A percentile compares a stretch with the other conserved stretches of the same genome.
phyloP scores from a whole-genome alignment of 129 eudicot genomes.

The Tanacetum coccineum region DNA sequence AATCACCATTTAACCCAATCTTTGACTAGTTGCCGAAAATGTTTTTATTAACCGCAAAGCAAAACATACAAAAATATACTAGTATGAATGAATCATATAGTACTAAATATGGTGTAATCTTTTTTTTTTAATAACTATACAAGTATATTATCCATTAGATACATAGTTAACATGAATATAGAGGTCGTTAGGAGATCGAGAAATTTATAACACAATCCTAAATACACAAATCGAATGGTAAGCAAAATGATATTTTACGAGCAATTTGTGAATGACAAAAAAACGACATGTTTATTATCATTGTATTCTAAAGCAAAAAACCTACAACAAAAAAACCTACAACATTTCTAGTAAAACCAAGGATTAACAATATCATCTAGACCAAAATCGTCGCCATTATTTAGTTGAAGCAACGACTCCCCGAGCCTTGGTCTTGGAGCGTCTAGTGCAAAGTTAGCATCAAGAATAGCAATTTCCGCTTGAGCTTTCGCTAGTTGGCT shows the following conservation, averaged over 20 bases:
- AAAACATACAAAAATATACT: too few species aligned
- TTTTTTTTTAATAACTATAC: too few species aligned
- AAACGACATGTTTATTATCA: not conserved
- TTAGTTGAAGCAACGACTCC: conserved; percentile 17
- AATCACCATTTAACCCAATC: too few species aligned
- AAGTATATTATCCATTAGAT: too few species aligned
- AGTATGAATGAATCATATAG: too few species aligned
- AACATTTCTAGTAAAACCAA: conserved; percentile 21
- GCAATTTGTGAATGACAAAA: not conserved
- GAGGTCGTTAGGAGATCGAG: too few species aligned
- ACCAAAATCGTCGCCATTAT: not conserved
- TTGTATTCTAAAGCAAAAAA: not conserved
- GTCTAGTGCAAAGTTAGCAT: conserved; percentile 11
- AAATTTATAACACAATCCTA: too few species aligned
- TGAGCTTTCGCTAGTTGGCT: conserved; percentile 36
- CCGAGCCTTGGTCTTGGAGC: not conserved
- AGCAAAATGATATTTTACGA: not conserved
- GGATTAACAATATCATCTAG: conserved; percentile 3
- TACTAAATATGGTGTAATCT: too few species aligned
- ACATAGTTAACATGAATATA: too few species aligned
- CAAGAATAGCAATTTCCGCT: conserved; percentile 34
- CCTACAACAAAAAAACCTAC: too few species aligned
- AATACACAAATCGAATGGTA: not conserved
- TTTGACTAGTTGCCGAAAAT: too few species aligned
- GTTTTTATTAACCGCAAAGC: too few species aligned